Conservation (phyloP, 2,329 filamentous ascomycete species). For the Leptographium lundbergii region DNA sequence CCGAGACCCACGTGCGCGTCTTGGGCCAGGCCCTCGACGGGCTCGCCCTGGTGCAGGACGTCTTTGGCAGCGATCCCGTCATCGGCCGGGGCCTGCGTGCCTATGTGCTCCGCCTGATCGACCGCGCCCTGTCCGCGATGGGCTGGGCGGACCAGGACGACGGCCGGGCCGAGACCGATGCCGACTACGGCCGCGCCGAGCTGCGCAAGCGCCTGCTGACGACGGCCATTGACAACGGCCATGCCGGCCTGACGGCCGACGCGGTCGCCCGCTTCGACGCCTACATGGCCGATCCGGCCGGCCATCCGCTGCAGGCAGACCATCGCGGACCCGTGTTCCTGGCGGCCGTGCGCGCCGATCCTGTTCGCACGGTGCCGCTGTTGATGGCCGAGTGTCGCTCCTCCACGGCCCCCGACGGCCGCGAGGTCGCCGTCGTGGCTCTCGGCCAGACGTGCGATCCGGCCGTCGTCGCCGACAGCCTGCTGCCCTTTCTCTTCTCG, state of each 20-base stretch:
- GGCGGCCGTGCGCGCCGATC: slow-evolving; percentile 58
- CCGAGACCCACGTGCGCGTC: slow-evolving; percentile 75
- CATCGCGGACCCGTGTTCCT: slow-evolving; percentile 72
- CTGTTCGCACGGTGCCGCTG: slow-evolving; percentile 54
- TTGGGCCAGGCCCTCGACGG: slow-evolving; percentile 77
- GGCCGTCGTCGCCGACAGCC: slow-evolving; percentile 53
- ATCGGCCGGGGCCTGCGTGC: slow-evolving; percentile 62
- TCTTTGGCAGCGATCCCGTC: slow-evolving; percentile 66
- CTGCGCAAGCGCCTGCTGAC: slow-evolving; percentile 71
- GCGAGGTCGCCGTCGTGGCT: slow-evolving; percentile 68
- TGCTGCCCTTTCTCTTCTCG: slow-evolving; percentile 68
- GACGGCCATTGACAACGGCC: slow-evolving; percentile 62
- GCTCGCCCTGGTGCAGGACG: slow-evolving; percentile 63
- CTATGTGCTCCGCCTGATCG: slow-evolving; percentile 67
- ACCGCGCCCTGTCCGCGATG: slow-evolving; percentile 61
- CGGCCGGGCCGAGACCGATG: slow-evolving; percentile 49
- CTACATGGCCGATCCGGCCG: slow-evolving; percentile 59
- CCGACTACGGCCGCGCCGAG: slow-evolving; percentile 59
- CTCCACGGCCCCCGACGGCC: slow-evolving; percentile 79
- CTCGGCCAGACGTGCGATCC: slow-evolving; percentile 61
- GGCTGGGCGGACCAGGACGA: slow-evolving; percentile 48
- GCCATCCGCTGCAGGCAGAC: slow-evolving; percentile 63
- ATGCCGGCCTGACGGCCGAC: slow-evolving; percentile 61
- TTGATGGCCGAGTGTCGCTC: slow-evolving; percentile 76
- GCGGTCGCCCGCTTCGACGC: slow-evolving; percentile 67